Evolutionary conservation across 805 yeast species (phyloP).

Genomic region (Candida succiphila): DNA sequence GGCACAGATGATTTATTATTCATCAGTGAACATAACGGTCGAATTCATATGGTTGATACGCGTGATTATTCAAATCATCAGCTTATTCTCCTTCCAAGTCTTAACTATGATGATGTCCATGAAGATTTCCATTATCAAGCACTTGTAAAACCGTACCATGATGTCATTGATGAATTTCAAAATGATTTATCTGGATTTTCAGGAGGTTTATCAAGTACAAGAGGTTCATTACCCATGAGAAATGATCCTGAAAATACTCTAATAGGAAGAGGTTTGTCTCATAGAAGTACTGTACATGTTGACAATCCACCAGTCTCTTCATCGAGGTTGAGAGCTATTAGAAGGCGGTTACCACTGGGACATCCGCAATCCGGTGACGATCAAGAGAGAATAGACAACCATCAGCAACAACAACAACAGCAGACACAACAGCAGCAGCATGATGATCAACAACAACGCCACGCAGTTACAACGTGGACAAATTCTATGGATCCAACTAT

Average conservation of each 20-base stretch:
- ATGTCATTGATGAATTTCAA: slow-evolving; percentile 7
- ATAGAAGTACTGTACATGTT: too few relatives aligned
- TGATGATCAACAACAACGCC: background rate
- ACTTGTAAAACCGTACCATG: slow-evolving; percentile 19
- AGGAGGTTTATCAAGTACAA: background rate
- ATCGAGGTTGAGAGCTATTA: background rate
- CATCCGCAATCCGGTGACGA: background rate
- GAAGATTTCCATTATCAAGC: slow-evolving; percentile 11
- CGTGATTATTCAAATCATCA: slow-evolving; percentile 67
- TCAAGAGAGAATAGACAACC: background rate
- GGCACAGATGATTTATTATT: slow-evolving; percentile 70
- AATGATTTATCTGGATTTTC: background rate
- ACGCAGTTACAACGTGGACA: background rate
- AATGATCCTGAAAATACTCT: background rate
- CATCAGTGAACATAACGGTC: slow-evolving; percentile 75
- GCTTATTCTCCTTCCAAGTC: slow-evolving; percentile 55
- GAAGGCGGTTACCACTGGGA: slow-evolving; percentile 1
- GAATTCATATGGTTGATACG: slow-evolving; percentile 78
- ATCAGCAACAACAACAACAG: background rate
- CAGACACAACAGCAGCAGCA: background rate
- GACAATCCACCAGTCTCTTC: too few relatives aligned
- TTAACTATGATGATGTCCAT: background rate
- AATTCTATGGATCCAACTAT: too few relatives aligned
- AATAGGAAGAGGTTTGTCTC: too few relatives aligned
- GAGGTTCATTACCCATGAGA: background rate